Evolutionary conservation across 2,329 filamentous ascomycete genomes (phyloP).

Genomic region (Penicillium sp.): DNA sequence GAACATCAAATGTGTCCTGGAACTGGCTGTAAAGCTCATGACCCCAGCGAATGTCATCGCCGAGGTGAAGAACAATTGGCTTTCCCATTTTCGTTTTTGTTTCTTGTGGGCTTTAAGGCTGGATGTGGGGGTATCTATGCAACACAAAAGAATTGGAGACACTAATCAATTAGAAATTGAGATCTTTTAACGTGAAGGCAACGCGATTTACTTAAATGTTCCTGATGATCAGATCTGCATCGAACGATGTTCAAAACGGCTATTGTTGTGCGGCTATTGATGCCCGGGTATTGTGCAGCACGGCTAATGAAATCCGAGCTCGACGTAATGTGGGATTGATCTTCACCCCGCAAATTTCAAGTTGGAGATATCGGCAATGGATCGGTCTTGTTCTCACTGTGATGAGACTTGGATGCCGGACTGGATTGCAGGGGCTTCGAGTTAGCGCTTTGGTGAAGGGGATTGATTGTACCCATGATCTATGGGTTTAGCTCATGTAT

Average conservation of each 20-base stretch:
- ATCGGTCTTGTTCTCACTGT: neutral
- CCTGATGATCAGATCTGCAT: neutral
- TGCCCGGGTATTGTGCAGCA: neutral
- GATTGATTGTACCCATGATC: too few species aligned
- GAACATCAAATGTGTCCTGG: slow-evolving; percentile 38
- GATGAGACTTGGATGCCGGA: too few species aligned
- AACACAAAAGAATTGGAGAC: neutral
- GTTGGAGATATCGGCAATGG: neutral
- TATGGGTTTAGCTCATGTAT: too few species aligned
- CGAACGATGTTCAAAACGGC: neutral
- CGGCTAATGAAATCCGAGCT: slow-evolving; percentile 4
- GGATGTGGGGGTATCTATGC: neutral
- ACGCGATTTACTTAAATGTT: neutral
- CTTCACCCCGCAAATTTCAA: neutral
- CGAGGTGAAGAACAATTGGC: slow-evolving; percentile 47
- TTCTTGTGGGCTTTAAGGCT: neutral
- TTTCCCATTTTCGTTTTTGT: slow-evolving; percentile 27
- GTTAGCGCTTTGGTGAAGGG: too few species aligned
- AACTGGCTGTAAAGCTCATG: slow-evolving; percentile 47
- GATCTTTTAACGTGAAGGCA: neutral
- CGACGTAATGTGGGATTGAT: neutral
- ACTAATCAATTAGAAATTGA: neutral
- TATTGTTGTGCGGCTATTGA: slow-evolving; percentile 2
- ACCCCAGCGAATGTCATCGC: slow-evolving; percentile 53
- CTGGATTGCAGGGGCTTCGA: too few species aligned